These are phyloP conservation scores for Aspergillus fumigatiaffinis DNA, from an alignment of 2,329 filamentous ascomycete species.

Conservation along the genomic window DNA sequence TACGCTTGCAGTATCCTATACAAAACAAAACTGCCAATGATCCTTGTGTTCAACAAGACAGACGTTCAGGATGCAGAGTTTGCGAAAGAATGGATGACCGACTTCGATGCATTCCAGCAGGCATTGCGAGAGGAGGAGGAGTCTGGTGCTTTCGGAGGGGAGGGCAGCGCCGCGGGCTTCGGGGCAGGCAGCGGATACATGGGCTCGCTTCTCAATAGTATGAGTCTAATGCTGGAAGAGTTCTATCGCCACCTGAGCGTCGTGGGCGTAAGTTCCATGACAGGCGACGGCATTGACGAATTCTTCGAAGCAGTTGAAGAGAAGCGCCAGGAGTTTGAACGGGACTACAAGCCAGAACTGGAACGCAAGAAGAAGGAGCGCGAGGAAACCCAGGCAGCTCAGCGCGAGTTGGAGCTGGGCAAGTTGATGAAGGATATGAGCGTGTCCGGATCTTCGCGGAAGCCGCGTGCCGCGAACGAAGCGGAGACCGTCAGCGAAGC, in stretches of 20 bases:
- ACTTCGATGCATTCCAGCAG: constrained; percentile 92
- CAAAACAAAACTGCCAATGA: constrained; percentile 98
- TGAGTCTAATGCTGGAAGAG: constrained; percentile 95
- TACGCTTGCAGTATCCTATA: constrained; percentile 98
- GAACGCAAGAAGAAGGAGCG: constrained; percentile 72
- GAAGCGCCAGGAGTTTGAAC: constrained; percentile 83
- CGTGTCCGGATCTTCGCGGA: constrained; percentile 44
- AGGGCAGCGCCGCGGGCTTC: constrained; percentile 56
- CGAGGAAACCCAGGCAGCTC: constrained; percentile 67
- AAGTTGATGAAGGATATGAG: constrained; percentile 95
- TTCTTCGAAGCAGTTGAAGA: constrained; percentile 87
- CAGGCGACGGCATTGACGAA: constrained; percentile 83
- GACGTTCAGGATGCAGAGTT: constrained; percentile 89
- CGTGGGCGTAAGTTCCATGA: constrained; percentile 89
- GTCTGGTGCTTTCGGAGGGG: constrained; percentile 68
- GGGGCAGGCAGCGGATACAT: constrained; percentile 87
- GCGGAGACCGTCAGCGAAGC: constrained; percentile 47
- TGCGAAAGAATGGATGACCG: constrained; percentile 98
- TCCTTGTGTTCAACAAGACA: constrained; percentile 98
- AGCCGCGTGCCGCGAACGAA: constrained; percentile 22
- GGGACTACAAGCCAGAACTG: constrained; percentile 88
- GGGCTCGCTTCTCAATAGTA: constrained; percentile 91
- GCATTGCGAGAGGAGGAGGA: constrained; percentile 79
- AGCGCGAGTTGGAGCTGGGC: constrained; percentile 76
- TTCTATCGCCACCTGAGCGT: constrained; percentile 94